phyloP scores from a whole-genome alignment of 495 filamentous ascomycete species.

The Trichoderma virens region DNA sequence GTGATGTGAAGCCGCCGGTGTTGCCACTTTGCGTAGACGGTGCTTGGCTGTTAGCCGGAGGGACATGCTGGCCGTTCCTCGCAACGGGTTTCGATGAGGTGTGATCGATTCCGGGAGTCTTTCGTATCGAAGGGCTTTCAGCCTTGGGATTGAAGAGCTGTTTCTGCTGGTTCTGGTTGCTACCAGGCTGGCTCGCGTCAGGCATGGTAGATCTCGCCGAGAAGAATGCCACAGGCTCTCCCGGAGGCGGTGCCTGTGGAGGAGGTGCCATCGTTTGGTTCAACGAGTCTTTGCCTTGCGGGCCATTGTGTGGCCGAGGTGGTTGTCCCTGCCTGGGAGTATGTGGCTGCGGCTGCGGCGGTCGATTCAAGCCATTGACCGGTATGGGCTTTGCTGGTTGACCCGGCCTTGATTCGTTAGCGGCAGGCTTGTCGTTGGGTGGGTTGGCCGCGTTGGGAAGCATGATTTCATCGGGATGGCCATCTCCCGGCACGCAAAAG shows the following conservation, averaged over 20 bases:
- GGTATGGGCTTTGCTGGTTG: neutral
- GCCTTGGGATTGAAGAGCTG: slow-evolving; percentile 71
- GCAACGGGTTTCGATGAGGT: slow-evolving; percentile 59
- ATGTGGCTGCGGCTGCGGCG: slow-evolving; percentile 27
- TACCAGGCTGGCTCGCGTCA: neutral
- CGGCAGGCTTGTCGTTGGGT: slow-evolving; percentile 1
- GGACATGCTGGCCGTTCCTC: slow-evolving; percentile 35
- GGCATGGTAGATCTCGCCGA: neutral
- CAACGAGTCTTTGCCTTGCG: slow-evolving; percentile 14
- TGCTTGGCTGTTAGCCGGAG: slow-evolving; percentile 22
- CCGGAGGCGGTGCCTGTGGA: slow-evolving; percentile 11
- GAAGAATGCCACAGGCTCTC: slow-evolving; percentile 16
- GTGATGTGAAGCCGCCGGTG: slow-evolving; percentile 9
- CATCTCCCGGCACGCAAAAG: slow-evolving; percentile 51
- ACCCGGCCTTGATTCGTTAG: neutral
- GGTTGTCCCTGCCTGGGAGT: slow-evolving; percentile 29
- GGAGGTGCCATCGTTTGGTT: neutral
- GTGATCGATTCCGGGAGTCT: slow-evolving; percentile 85
- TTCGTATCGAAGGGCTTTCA: slow-evolving; percentile 80
- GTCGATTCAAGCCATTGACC: neutral
- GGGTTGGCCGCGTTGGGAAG: slow-evolving; percentile 19
- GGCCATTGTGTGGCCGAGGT: slow-evolving; percentile 12
- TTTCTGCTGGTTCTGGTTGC: slow-evolving; percentile 14
- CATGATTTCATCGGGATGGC: slow-evolving; percentile 57
- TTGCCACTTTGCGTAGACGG: slow-evolving; percentile 11